Conservation (phyloP, 352 stramenopile species). For the Globisporangium mamillatum region DNA sequence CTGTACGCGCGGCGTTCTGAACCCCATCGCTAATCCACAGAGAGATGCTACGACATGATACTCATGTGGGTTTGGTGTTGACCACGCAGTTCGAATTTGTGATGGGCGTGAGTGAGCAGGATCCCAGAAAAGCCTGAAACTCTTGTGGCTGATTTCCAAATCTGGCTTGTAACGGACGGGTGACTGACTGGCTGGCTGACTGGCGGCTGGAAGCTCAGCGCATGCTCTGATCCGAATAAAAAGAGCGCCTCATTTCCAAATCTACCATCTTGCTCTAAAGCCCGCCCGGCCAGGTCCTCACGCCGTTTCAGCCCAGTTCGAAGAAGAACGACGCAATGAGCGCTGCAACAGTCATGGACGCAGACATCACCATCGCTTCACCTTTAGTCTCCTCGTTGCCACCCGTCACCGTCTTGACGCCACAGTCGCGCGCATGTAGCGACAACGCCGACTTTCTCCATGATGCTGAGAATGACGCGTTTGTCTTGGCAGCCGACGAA, state of each 20-base stretch:
- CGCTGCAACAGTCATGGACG: not conserved
- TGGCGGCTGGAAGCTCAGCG: not conserved
- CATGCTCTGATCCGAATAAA: not conserved
- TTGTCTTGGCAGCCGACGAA: conserved; percentile 4
- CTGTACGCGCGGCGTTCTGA: not conserved
- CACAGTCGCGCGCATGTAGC: not conserved
- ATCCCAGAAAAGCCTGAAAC: not conserved
- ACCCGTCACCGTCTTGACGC: too few species aligned
- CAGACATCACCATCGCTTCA: not conserved
- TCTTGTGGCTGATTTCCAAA: not conserved
- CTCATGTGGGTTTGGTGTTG: not conserved
- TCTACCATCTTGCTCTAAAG: not conserved
- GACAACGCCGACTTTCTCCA: not conserved
- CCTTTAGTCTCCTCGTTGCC: not conserved
- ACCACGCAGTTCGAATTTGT: not conserved
- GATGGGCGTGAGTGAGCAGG: not conserved
- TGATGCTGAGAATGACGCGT: not conserved
- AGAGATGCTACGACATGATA: not conserved
- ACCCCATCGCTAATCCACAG: not conserved
- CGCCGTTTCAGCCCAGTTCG: not conserved
- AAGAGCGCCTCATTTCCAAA: not conserved
- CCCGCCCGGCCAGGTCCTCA: not conserved
- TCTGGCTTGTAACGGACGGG: not conserved
- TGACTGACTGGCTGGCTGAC: not conserved
- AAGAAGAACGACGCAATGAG: not conserved